Conservation (phyloP, 352 stramenopile genomes). For the Phytophthora palmivora region DNA sequence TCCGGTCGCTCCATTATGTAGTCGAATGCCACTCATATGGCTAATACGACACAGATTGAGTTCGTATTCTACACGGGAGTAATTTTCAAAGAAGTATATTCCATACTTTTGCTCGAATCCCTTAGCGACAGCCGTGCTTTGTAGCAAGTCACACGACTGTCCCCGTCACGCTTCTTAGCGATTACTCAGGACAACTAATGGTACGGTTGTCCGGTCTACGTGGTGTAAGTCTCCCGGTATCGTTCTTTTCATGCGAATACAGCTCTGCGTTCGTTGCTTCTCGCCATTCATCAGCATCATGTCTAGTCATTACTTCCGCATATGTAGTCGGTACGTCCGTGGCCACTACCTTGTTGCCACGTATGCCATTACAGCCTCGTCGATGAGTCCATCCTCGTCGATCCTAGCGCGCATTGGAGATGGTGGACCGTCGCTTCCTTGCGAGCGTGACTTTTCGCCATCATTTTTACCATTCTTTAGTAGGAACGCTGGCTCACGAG, state of each 20-base stretch:
- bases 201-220: no score
- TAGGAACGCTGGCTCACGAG: constrained; percentile 3
- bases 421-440: constrained; percentile 2
- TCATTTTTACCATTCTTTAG: neutral
- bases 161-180: constrained; percentile 39
- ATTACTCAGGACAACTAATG: constrained; percentile 22
- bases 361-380: no score
- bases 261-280: no score
- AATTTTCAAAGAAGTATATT: no score
- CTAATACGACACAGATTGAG: no score
- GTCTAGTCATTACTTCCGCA: no score
- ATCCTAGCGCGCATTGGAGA: neutral
- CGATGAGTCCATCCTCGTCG: no score
- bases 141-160: constrained; percentile 35
- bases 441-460: neutral
- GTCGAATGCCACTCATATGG: constrained; percentile 8
- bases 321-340: neutral
- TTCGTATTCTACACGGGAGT: no score
- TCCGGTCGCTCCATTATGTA: constrained; percentile 41
- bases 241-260: no score
- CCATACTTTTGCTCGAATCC: constrained; percentile 37
- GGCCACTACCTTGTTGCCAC: no score
- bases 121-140: constrained; percentile 42
- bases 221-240: no score
- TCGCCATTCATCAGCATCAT: no score